Evolutionary conservation across 352 stramenopile genomes (phyloP), one percentile per base, ranked within the genome.

Genomic region (Phytophthora sp.): DNA sequence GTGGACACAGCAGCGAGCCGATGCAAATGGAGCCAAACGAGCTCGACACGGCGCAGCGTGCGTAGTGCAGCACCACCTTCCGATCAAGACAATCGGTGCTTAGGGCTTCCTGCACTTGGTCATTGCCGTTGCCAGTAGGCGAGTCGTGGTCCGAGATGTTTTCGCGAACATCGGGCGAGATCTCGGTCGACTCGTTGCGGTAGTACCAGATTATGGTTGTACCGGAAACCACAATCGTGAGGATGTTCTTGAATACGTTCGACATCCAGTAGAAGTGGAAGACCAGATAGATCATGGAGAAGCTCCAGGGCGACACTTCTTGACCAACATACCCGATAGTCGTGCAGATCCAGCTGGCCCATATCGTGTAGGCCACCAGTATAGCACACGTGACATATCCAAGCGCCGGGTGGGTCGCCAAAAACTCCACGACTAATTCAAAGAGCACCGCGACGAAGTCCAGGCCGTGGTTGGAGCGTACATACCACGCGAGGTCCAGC

Each of bases 241-340:
- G 63, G 21, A 95, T 75, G 44, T 91, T 91, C 71, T 94, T 94
- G 57, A 95, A 85, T 15, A 95, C 69, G 56, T 95, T 93, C 27
- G 88, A 92, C 47, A 79, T 94, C 88, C 88, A 95, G 73, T 95
- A 95, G 50, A 94, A 94, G 65, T 95, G 88, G 35, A 93, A 81
- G 46, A 93, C 84, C 18, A 95, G 47, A 39, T 86, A 88, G 6
- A 94, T 61, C 60, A 94, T 82, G 24, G 69, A 82, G 24, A 94
- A 76, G 36, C 73, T 79, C 82, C 82, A 94, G 16, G 83, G 85
- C 30, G 83, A 86, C 42, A 83, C 56, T 0, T 83, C 79, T 11
- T 73, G 73, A n/a, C 75, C 84, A 11, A 92, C 74, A 57, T 79
- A 88, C 0, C 80, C 82, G 15, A 95, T 75, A n/a, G 87, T 90